Base-by-base conservation (phyloP, 129 eudicot genomes). In the Saussurea involucrata region DNA sequence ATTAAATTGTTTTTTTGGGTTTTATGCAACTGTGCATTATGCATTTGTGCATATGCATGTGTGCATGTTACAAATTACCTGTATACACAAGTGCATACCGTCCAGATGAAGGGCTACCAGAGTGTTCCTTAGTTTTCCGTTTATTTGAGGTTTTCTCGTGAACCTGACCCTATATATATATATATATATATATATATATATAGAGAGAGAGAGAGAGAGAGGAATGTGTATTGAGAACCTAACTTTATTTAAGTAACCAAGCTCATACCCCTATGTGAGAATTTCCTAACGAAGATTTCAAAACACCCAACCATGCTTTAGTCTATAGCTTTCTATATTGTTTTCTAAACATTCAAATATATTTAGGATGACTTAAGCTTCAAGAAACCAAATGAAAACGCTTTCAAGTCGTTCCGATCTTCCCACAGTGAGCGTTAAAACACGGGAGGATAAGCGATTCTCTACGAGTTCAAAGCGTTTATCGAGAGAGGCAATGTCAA, bases 201-300 rank as follows among this genome's bases (percentile, higher is more conserved):
- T 20, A 29, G 34, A 24, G 76, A 61, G n/a, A 34, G 49, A 27
- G 53, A 49, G 20, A 67, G 33, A 36, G 12, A 36, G 36, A 74
- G 71, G 78, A 76, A 68, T 75, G 70, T 79, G 79, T 42, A 84
- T 84, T 42, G 77, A 82, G 79, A 84, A 80, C 69, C 74, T 66
- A 42, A 84, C 76, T 71, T 69, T 80, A 76, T 80, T 80, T 71
- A 80, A 80, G 73, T 55, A 76, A 60, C 77, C 84, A 74, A 75
- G 27, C 75, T 42, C 82, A 31, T 66, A 83, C 42, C 18, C 68
- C 40, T 46, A 64, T 60, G 22, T 46, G 27, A 70, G 73, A 76
- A 40, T 75, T 76, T 82, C 73, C 25, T 63, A 82, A 57, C 61
- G 70, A 49, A 71, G 66, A 66, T 68, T 76, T 76, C 64, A 63